Conservation (phyloP, 1,284 basidiomycete genomes). For the Irpex rosettiformis region DNA sequence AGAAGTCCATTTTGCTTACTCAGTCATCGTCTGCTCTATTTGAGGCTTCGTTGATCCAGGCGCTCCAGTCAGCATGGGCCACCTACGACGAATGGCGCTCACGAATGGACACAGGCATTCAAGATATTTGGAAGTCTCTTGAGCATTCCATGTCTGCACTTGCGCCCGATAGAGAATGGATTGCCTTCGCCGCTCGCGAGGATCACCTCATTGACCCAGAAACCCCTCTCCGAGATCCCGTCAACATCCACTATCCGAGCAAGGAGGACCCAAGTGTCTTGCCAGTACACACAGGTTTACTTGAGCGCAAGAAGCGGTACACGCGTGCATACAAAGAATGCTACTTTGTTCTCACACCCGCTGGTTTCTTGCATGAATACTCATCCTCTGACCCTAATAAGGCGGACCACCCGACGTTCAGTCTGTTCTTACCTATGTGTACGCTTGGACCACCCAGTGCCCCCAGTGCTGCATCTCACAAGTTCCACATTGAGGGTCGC, state of each 20-base stretch:
- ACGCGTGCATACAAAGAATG: constrained; percentile 86
- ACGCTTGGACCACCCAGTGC: constrained; percentile 93
- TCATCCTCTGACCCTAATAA: constrained; percentile 74
- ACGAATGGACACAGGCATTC: constrained; percentile 78
- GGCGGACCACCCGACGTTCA: constrained; percentile 75
- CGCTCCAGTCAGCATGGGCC: constrained; percentile 95
- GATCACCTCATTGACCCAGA: constrained; percentile 98
- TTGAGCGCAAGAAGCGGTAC: constrained; percentile 98
- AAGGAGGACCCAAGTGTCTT: constrained; percentile 91
- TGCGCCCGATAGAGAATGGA: constrained; percentile 94
- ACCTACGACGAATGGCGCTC: constrained; percentile 98
- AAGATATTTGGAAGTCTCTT: constrained; percentile 79
- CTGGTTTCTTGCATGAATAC: constrained; percentile 95
- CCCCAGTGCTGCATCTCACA: constrained; percentile 74
- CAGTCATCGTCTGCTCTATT: constrained; percentile 98
- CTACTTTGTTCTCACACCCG: constrained; percentile 93
- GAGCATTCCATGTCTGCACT: constrained; percentile 81
- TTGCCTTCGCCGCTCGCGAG: constrained; percentile 89
- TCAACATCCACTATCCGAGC: constrained; percentile 83
- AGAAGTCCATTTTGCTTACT: constrained; percentile 99
- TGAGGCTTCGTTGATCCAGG: constrained; percentile 94
- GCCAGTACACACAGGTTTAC: constrained; percentile 86
- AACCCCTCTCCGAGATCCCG: constrained; percentile 84
- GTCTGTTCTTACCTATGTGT: constrained; percentile 92
- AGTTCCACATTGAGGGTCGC: constrained; percentile 96